Evolutionary conservation across 805 yeast genomes (phyloP), one percentile per base, ranked within the genome.

Genomic region (Diddensiella santjacobensis): DNA sequence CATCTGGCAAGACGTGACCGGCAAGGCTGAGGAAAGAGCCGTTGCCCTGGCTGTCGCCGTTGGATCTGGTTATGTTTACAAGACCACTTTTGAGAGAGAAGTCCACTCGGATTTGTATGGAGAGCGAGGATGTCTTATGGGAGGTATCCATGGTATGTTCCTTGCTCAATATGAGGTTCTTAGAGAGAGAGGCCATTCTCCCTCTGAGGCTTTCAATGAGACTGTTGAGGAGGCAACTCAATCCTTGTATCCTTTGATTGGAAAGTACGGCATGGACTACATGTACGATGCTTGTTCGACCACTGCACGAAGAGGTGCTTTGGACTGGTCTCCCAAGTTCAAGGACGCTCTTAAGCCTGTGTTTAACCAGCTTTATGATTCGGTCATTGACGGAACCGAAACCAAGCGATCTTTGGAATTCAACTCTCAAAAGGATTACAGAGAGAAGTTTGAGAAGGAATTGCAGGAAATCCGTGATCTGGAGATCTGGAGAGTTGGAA

Each of bases 91-190:
- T 69, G 96, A 95, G 80, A 89, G 84, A 78, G 99, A 93, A 79
- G 99, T 93, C 69, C 88, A 86, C 88, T 90, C 98, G 59, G 99
- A 93, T 74, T 80, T 93, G 70, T 93, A 93, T 80, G 99, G 99
- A 78, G 99, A 93, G 83, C 88, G 99, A 81, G 99, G 99, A 71
- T 93, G 98, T 79, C 80, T 93, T 64, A 93, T 91, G 99, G 99
- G 98, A 73, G 98, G 98, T 83, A 91, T 93, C 80, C 99, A 93
- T 81, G 99, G 99, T 83, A 93, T 93, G 98, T 93, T 93, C 93
- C 83, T 93, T 69, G 99, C 99, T 64, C 99, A 93, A 80, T 93
- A 93, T 82, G 99, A 93, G 78, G 99, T 93, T 56, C 84, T 93
- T 73, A 90, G 99, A 80, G 98, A 91, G 80, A 89, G 95, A 71